These are phyloP conservation scores for Leersia perrieri DNA, from an alignment of 176 grass and related monocot genomes.

Conservation along the genomic window DNA sequence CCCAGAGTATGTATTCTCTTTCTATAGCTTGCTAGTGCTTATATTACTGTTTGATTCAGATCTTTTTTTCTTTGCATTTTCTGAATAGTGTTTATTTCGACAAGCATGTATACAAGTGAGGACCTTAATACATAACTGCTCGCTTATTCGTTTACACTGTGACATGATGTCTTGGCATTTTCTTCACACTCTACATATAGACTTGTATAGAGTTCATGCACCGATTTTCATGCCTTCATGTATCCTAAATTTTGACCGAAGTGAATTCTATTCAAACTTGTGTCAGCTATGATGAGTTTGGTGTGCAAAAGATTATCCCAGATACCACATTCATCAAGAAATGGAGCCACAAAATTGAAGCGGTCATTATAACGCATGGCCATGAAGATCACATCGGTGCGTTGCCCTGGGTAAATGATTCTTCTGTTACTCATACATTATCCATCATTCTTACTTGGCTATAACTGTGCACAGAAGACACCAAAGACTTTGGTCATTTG, in stretches of 20 bases:
- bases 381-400: conserved; percentile 99
- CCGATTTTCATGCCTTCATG: background rate
- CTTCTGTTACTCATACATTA: conserved; percentile 36
- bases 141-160: conserved; percentile 5
- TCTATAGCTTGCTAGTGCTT: background rate
- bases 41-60: background rate
- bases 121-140: background rate
- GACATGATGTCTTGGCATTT: background rate
- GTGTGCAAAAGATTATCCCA: conserved; percentile 97
- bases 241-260: conserved; percentile 16
- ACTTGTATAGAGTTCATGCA: background rate
- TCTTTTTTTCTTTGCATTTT: conserved; percentile 8
- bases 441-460: conserved; percentile 13
- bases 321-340: conserved; percentile 98
- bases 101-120: background rate
- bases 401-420: conserved; percentile 98
- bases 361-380: conserved; percentile 96
- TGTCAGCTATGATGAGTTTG: conserved; percentile 89
- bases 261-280: background rate
- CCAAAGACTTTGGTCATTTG: background rate
- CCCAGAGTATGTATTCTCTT: conserved; percentile 72
- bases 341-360: conserved; percentile 99
- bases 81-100: background rate
- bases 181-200: conserved; percentile 18
- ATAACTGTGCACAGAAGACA: background rate